Conservation (phyloP, 2,329 filamentous ascomycete species). For the Colletotrichum sp. region DNA sequence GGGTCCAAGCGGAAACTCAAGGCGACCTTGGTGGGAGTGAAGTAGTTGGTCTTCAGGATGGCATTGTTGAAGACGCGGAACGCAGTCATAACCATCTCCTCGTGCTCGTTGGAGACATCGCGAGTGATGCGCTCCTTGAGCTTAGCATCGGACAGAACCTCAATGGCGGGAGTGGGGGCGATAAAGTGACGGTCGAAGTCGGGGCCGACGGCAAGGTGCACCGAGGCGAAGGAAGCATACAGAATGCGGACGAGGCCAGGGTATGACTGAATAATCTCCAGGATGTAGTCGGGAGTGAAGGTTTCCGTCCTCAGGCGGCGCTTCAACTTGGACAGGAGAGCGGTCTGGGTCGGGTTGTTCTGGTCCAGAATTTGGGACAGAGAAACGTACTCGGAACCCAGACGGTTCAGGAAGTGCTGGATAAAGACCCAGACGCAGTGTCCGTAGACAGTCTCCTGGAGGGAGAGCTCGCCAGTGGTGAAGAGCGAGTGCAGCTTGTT, state of each 20-base stretch:
- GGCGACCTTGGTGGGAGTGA: slow-evolving; percentile 96
- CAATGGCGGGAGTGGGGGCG: slow-evolving; percentile 60
- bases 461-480: slow-evolving; percentile 81
- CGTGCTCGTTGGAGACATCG: slow-evolving; percentile 89
- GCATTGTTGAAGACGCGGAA: slow-evolving; percentile 95
- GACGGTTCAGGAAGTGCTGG: slow-evolving; percentile 95
- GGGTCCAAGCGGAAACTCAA: slow-evolving; percentile 95
- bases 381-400: slow-evolving; percentile 90
- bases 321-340: slow-evolving; percentile 74
- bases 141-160: slow-evolving; percentile 77
- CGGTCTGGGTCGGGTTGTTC: slow-evolving; percentile 57
- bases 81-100: slow-evolving; percentile 96
- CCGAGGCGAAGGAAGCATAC: slow-evolving; percentile 89
- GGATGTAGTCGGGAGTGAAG: slow-evolving; percentile 97
- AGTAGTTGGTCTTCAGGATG: slow-evolving; percentile 97
- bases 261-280: slow-evolving; percentile 94
- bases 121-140: slow-evolving; percentile 80
- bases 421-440: slow-evolving; percentile 98
- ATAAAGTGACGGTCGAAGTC: slow-evolving; percentile 57
- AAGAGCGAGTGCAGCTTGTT: slow-evolving; percentile 96
- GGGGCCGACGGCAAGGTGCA: slow-evolving; percentile 69
- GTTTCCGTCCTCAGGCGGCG: slow-evolving; percentile 93
- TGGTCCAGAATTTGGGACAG: slow-evolving; percentile 80
- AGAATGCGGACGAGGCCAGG: slow-evolving; percentile 85
- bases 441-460: slow-evolving; percentile 97